phyloP scores from a whole-genome alignment of 2,329 filamentous ascomycete genomes.

The Dryadomyces quercus-mongolicae region DNA sequence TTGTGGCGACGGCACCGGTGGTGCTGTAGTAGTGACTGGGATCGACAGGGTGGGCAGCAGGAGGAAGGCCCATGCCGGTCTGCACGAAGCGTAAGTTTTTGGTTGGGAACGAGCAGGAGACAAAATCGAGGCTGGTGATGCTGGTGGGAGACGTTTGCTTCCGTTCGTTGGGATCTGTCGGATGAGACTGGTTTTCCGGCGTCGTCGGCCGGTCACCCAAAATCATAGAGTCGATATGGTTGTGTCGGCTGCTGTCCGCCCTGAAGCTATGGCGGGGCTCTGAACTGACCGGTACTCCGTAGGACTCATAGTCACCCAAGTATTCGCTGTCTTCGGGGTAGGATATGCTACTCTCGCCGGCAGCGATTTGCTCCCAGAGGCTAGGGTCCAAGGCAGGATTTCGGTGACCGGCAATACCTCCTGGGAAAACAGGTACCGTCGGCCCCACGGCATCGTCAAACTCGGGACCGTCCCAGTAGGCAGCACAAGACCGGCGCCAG shows the following conservation, averaged over 20 bases:
- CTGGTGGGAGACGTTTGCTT: constrained; percentile 41
- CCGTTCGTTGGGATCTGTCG: constrained; percentile 18
- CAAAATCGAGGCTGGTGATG: constrained; percentile 45
- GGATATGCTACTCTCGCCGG: constrained; percentile 28
- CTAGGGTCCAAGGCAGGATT: constrained; percentile 41
- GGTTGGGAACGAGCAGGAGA: constrained; percentile 52
- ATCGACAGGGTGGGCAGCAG: constrained; percentile 45
- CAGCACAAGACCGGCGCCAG: constrained; percentile 80
- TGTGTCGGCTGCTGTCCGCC: constrained; percentile 32
- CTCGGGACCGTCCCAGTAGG: constrained; percentile 75
- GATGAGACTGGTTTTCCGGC: constrained; percentile 23
- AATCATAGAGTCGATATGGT: constrained; percentile 35
- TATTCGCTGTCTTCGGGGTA: constrained; percentile 28
- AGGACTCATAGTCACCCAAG: neutral
- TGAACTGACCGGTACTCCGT: neutral
- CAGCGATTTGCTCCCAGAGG: constrained; percentile 38
- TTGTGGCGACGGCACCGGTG: constrained; percentile 41
- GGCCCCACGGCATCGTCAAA: constrained; percentile 47
- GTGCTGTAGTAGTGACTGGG: constrained; percentile 34
- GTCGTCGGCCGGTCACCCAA: constrained; percentile 33
- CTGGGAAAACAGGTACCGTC: constrained; percentile 60
- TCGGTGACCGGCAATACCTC: constrained; percentile 55
- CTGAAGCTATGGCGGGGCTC: constrained; percentile 9
- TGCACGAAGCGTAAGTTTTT: constrained; percentile 32
- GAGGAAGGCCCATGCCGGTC: constrained; percentile 25